Evolutionary conservation across 208 protist species (phyloP), one percentile per base, ranked within the genome.

Genomic region (Leishmania aethiopica): DNA sequence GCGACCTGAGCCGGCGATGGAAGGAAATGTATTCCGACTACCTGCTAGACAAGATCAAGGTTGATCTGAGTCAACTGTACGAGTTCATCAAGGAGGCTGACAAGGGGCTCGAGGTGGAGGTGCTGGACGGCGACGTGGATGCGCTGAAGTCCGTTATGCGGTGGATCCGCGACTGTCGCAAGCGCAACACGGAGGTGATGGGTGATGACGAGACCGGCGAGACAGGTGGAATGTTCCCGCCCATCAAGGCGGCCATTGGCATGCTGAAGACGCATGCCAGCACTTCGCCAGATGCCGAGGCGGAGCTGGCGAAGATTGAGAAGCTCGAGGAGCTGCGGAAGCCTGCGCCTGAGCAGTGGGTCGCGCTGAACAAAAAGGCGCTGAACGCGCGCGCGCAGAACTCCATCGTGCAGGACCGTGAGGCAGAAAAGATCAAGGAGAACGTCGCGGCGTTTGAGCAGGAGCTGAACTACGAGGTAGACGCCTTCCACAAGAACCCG

Each of bases 21-120:
- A 97, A 95, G 78, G 97, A 98, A 75, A 97, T 95, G 84, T 99
- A 97, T 89, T 98, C 98, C 0, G 93, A 96, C 84, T 98, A 97
- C 90, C 88, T 99, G 64, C 94, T 98, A 67, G 89, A 97, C 49
- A 96, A 98, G 82, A 97, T 98, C 64, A 90, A 92, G 69, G 86
- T 80, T 0, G 94, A 97, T 67, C 86, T 99, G 35, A 91, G 93
- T 62, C 82, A 94, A 73, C 86, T 98, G 28, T 97, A 94, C 84
- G 81, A 77, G n/a, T 99, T 99, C 80, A 98, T 99, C 80, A 96
- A 95, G 82, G 95, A 94, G 81, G 96, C 94, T 6, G 95, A 98
- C 84, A 92, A 93, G 69, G 96, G 96, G 15, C 86, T 99, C 11
- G 94, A 98, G 84, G 94, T 97, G 73, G 97, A 98, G 88, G 94